phyloP scores from a whole-genome alignment of 305 asterid genomes.

The Solanum hybrid region DNA sequence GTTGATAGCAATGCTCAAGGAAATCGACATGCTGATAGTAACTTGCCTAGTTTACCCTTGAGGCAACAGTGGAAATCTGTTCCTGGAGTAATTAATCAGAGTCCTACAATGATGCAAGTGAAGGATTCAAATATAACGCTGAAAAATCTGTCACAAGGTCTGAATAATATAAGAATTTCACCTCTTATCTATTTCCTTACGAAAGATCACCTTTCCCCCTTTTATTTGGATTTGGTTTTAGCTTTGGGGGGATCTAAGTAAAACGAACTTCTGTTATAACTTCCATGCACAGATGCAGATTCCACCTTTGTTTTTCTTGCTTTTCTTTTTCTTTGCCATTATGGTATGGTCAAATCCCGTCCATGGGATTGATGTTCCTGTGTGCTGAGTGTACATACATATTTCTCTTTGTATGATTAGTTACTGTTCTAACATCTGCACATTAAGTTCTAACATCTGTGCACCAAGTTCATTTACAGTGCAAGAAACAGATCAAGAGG shows the following conservation, averaged over 20 bases:
- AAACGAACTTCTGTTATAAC: not conserved
- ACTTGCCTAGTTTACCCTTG: conserved; percentile 34
- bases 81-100: conserved; percentile 49
- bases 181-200: not conserved
- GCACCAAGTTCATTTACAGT: conserved; percentile 21
- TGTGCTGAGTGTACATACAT: not conserved
- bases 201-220: not conserved
- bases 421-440: not conserved
- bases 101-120: conserved; percentile 28
- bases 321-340: not conserved
- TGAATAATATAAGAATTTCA: conserved; percentile 11
- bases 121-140: conserved; percentile 35
- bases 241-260: not conserved
- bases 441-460: not conserved
- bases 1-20: conserved; percentile 34
- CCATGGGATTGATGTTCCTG: not conserved
- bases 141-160: conserved; percentile 50
- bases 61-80: conserved; percentile 80
- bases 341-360: not conserved
- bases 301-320: not conserved
- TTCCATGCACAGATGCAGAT: not conserved
- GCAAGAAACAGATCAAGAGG: conserved; percentile 56
- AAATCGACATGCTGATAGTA: conserved; percentile 39
- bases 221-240: not conserved
- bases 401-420: not conserved